Conservation (phyloP, 163 green algal species). For the Volvox carteri region DNA sequence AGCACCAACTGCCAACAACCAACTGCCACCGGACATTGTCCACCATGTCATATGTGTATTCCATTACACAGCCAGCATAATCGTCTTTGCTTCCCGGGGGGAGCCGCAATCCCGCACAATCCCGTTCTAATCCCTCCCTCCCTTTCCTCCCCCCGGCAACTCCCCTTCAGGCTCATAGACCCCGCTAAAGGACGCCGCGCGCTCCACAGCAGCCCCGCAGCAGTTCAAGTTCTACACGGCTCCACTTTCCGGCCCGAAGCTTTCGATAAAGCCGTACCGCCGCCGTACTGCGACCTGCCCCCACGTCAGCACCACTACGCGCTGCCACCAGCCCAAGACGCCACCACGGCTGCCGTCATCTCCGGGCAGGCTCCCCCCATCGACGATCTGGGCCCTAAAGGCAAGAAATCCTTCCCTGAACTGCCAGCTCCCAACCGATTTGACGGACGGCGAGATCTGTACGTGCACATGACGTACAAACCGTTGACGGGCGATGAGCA, state of each 20-base stretch:
- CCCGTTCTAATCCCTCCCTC: too few relatives aligned
- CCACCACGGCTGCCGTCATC: background rate
- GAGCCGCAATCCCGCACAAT: too few relatives aligned
- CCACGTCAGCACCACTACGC: conserved; percentile 32
- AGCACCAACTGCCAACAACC: too few relatives aligned
- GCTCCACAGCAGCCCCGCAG: background rate
- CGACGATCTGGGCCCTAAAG: conserved; percentile 37
- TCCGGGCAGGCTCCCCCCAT: background rate
- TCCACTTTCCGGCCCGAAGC: conserved; percentile 37
- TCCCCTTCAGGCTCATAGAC: conserved; percentile 52
- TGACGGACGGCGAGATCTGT: conserved; percentile 46
- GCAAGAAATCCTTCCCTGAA: conserved; percentile 1
- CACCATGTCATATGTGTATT: too few relatives aligned
- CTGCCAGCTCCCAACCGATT: conserved; percentile 29
- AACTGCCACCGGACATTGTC: too few relatives aligned
- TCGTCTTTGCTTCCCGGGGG: too few relatives aligned
- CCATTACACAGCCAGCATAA: too few relatives aligned
- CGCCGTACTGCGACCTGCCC: conserved; percentile 40
- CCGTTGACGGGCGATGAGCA: conserved; percentile 33
- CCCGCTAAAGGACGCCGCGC: conserved; percentile 49
- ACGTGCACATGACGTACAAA: conserved; percentile 56
- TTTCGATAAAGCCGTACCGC: background rate
- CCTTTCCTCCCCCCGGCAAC: background rate
- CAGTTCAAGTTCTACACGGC: conserved; percentile 39
- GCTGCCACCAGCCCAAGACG: background rate